Base-by-base conservation (phyloP, 2,329 filamentous ascomycete species). In the Leptosphaerulina australis region DNA sequence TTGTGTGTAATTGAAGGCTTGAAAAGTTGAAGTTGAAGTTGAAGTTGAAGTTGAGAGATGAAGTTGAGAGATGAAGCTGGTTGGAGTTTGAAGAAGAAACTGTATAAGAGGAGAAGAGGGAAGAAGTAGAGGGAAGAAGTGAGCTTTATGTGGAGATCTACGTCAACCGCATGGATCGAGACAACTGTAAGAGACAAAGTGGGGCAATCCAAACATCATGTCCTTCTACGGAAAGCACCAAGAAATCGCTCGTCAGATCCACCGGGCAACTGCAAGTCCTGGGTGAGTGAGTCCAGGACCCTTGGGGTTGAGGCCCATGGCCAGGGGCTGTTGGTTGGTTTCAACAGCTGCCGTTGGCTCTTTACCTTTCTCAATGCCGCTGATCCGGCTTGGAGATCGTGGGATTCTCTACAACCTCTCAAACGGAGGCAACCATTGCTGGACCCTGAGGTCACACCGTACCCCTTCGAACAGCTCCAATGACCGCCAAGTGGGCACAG, bases 401-500 rank as follows among this genome's bases (percentile, higher is more conserved):
- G 43, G 35, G 22, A 28, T 18, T 24, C 21, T 17, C 36, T 36
- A 20, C 36, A 45, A 31, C 41, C 41, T 51, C 41, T 51, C 48
- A 14, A 51, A 51, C 25, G 12, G 48, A 45, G 30, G 29, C n/a
- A 45, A n/a, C n/a, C n/a, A n/a, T n/a, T 46, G 30, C 25, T 40
- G 36, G 41, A 41, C 36, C 33, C 49, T 34, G 44, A 34, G 44
- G 50, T 44, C 50, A 53, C 44, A 48, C 50, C 33, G 38, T 47
- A n/a, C n/a, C 43, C 37, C 29, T 33, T 43, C 31, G 25, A 28
- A 28, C 41, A 14, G 36, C 48, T 21, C 10, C 36, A 14, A 28
- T 20, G 25, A 41, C 37, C 37, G 50, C 50, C 44, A 53, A 53
- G 50, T 53, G 50, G 50, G 38, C 50, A 48, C 44, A 48, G 38